Conservation (phyloP, 768 basidiomycete species). For the Leccinum longicurvipes region DNA sequence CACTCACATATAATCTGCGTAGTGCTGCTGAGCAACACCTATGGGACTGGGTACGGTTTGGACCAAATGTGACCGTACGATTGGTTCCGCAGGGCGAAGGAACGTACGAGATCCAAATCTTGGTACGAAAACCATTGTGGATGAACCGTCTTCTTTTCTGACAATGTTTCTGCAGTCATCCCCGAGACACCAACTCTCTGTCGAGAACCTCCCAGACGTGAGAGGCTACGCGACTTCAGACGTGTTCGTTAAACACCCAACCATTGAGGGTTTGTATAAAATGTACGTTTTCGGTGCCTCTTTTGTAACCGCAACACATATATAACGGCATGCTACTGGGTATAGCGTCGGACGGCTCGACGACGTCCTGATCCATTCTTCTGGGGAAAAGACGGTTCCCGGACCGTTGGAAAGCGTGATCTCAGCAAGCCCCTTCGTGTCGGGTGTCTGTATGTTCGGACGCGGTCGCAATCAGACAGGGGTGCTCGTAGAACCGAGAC, state of each 20-base stretch:
- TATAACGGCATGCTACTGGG: background rate
- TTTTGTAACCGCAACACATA: background rate
- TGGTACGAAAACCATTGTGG: conserved; percentile 24
- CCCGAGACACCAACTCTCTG: conserved; percentile 25
- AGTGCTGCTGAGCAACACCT: conserved; percentile 27
- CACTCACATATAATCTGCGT: conserved; percentile 15
- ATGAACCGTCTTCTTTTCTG: background rate
- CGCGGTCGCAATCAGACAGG: conserved; percentile 28
- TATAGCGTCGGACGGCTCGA: conserved; percentile 39
- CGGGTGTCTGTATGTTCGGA: conserved; percentile 40
- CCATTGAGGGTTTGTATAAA: conserved; percentile 40
- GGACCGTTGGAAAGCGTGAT: conserved; percentile 34
- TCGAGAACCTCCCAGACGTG: conserved; percentile 36
- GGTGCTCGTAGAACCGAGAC: conserved; percentile 31
- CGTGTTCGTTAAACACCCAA: conserved; percentile 43
- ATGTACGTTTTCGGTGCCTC: conserved; percentile 26
- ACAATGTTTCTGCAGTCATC: conserved; percentile 19
- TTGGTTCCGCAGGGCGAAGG: conserved; percentile 37
- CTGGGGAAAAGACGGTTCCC: conserved; percentile 34
- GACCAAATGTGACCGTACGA: conserved; percentile 21
- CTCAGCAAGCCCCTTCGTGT: conserved; percentile 17
- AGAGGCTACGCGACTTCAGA: conserved; percentile 45
- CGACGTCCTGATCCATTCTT: conserved; percentile 31
- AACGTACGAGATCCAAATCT: conserved; percentile 35
- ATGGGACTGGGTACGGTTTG: conserved; percentile 34